Evolutionary conservation across 345 rosid genomes (phyloP), one percentile per base, ranked within the genome.

Genomic region (Brassica nigra): DNA sequence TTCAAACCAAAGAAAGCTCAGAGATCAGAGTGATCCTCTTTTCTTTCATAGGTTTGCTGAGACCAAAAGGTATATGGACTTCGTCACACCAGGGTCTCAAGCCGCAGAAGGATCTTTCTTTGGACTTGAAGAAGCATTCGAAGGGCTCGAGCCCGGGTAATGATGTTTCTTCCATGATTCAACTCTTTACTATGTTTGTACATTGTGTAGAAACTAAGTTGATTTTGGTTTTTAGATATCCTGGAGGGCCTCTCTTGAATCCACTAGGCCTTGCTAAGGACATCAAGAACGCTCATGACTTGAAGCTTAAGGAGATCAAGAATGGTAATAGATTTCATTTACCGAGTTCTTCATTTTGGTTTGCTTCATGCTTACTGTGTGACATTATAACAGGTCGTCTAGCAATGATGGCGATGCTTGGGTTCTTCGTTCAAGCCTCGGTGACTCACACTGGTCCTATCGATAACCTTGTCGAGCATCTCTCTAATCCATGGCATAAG

Each of bases 231-330:
- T 52, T 57, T 88, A 93, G 98, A 66, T 94, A 95, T 68, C 97
- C 99, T 8, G 99, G 99, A 64, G 99, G 99, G 57, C 97, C 99
- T 12, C 82, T 95, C 67, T 78, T 95, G 12, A 92, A 95, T 70
- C 99, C 99, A 8, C 89, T 91, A 67, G 99, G 99, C 5, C 84
- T 95, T 44, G 97, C 97, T 69, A 92, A 90, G 81, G 99, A 95
- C 34, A 85, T 87, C 1, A 71, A 68, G 63, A 87, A 82, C n/a
- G 93, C 97, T 75, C 83, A 72, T 61, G 91, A 83, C 1, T 90
- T 86, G 97, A 95, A 95, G 87, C 95, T 90, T 23, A 92, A 95
- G 74, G 99, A 95, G 85, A 91, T 95, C 33, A 92, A 92, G 83
- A 95, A 92, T 62, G 99, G 97, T 94, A 47, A 36, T 59, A 14